Evolutionary conservation across 2,329 filamentous ascomycete genomes (phyloP), one percentile per base, ranked within the genome.

Genomic region (Trichothecium sympodiale): DNA sequence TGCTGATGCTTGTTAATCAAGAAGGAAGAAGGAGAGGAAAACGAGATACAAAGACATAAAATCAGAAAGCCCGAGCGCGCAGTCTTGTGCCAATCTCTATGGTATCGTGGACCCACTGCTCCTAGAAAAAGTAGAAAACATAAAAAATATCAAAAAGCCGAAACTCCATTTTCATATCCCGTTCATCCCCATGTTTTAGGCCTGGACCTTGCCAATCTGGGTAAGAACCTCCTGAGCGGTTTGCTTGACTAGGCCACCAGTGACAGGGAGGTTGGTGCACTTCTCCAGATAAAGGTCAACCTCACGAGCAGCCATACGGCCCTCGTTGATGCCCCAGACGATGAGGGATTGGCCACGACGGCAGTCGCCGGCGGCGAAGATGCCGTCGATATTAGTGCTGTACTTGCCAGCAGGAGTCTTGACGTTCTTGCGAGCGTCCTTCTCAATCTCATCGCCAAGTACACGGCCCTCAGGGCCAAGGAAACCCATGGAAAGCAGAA

Each of bases 301-400:
- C 60, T 96, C 88, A 43, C 89, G 83, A 51, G 89, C 89, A 49
- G 83, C 81, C 66, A 91, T 84, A 49, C 89, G 83, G 51, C 89
- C 89, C 65, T 96, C 89, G 56, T 96, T 96, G 69, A 96, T 96
- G 56, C 88, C 89, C 86, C 88, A 96, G 46, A 96, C 88, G 61
- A 96, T 95, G 39, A 96, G 69, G 38, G 86, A 94, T 65, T 96
- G 89, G 38, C 89, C 89, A 53, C 89, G 82, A 42, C 88, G 83
- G 61, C 89, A 95, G 62, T 96, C 89, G 62, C 89, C 89, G 42
- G 89, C 89, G 41, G 89, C 87, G 58, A 94, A 95, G 35, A 95
- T 79, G 44, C 88, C 89, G 13, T 83, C 72, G 17, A 94, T 59
- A 55, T 89, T 95, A 53, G 89, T 95, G 52, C 74, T 74, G 62